phyloP scores from a whole-genome alignment of 257 asterid species.

The Solanum habrochaites region DNA sequence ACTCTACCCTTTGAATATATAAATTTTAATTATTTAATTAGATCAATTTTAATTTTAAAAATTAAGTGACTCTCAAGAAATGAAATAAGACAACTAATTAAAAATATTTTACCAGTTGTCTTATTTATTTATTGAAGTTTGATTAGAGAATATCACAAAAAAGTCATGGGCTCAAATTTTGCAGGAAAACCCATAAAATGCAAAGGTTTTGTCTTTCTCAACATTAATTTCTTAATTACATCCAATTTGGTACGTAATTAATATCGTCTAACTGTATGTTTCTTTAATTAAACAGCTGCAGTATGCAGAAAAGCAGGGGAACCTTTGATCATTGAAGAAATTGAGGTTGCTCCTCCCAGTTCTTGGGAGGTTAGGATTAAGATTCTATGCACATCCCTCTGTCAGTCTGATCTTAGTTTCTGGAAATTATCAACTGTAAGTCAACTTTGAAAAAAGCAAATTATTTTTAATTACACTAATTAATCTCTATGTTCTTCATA shows the following conservation, averaged over 20 bases:
- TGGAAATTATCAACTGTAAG: slow-evolving; percentile 23
- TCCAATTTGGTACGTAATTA: background rate
- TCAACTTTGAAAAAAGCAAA: background rate
- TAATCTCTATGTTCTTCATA: background rate
- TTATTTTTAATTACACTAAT: background rate
- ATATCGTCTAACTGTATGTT: background rate
- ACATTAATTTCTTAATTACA: background rate
- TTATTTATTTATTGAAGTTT: background rate
- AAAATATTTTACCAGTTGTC: background rate
- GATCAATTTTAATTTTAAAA: too few relatives aligned
- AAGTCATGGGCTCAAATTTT: slow-evolving; percentile 5
- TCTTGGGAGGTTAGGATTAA: slow-evolving; percentile 43
- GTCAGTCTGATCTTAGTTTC: slow-evolving; percentile 29
- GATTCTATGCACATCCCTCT: slow-evolving; percentile 37
- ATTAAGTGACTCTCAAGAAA: background rate
- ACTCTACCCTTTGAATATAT: too few relatives aligned
- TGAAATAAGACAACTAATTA: too few relatives aligned
- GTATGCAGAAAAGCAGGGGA: slow-evolving; percentile 36
- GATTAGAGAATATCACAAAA: background rate
- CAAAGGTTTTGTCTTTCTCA: slow-evolving; percentile 18
- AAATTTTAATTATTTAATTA: too few relatives aligned
- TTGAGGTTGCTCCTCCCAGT: slow-evolving; percentile 32
- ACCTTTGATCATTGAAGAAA: slow-evolving; percentile 31
- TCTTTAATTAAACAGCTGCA: slow-evolving; percentile 21
- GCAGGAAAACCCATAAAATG: slow-evolving; percentile 35